phyloP scores from a whole-genome alignment of 2,329 filamentous ascomycete species.

The Cladosporium sp. region DNA sequence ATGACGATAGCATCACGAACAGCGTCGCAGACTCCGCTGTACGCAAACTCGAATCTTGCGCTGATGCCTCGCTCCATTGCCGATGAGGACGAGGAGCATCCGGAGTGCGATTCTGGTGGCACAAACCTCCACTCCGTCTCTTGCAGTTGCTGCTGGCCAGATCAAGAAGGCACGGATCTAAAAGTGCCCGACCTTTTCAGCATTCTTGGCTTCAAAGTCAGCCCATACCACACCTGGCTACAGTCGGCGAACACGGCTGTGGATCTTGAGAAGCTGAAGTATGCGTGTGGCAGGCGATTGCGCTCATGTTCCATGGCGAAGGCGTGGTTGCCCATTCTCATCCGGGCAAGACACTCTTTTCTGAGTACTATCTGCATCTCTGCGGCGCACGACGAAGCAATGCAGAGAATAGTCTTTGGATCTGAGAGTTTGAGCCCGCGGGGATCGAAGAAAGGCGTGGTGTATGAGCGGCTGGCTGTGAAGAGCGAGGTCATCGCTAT shows the following conservation, averaged over 20 bases:
- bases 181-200: constrained; percentile 17
- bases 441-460: constrained; percentile 13
- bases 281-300: constrained; percentile 2
- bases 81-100: not conserved
- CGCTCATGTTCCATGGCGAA: constrained; percentile 18
- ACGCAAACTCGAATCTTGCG: not conserved
- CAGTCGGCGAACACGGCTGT: constrained; percentile 18
- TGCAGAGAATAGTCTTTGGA: constrained; percentile 21
- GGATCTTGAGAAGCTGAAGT: constrained; percentile 26
- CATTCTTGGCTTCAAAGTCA: constrained; percentile 15
- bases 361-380: constrained; percentile 31
- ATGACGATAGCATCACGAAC: not conserved
- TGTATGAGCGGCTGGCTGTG: constrained; percentile 20
- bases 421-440: constrained; percentile 17
- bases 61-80: not conserved
- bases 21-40: not conserved
- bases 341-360: constrained; percentile 24
- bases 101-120: not conserved
- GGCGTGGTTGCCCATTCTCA: constrained; percentile 27
- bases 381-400: constrained; percentile 31
- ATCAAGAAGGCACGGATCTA: not conserved
- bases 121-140: not conserved
- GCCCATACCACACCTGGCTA: constrained; percentile 25
- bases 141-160: not conserved
- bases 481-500: constrained; percentile 22